phyloP scores from a whole-genome alignment of 2,329 filamentous ascomycete species.

The Knufia petricola region DNA sequence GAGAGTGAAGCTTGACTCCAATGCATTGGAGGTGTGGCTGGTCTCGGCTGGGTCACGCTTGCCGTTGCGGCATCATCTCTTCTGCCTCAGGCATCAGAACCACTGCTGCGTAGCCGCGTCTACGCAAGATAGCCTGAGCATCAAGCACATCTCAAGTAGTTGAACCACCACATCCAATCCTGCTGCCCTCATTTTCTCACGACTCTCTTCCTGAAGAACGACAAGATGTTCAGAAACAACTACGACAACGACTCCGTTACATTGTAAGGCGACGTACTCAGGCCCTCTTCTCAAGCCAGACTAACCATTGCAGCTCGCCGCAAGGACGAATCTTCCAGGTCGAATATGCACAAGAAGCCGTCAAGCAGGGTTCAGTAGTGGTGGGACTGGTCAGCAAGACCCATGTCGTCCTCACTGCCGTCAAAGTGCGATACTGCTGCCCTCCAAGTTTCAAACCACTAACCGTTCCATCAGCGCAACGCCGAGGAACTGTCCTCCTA shows the following conservation, averaged over 20 bases:
- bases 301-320: conserved; percentile 60
- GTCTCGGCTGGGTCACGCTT: neutral
- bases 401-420: conserved; percentile 86
- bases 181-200: neutral
- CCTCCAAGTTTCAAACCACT: conserved; percentile 8
- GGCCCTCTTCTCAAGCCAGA: conserved; percentile 2
- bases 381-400: conserved; percentile 97
- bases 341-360: conserved; percentile 96
- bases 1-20: neutral
- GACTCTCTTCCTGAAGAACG: neutral
- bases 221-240: conserved; percentile 96
- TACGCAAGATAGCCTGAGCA: neutral
- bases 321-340: conserved; percentile 99
- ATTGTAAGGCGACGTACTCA: conserved; percentile 57
- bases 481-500: conserved; percentile 99
- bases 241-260: conserved; percentile 99
- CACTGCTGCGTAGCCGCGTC: neutral
- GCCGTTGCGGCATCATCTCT: neutral
- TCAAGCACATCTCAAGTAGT: neutral
- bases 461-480: conserved; percentile 58
- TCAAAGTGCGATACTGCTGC: conserved; percentile 60
- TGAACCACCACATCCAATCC: neutral
- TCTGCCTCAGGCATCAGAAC: conserved; percentile 3
- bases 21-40: neutral
- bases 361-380: conserved; percentile 94